These are phyloP conservation scores for Metschnikowia amazonensis DNA, from an alignment of 805 yeast genomes.

Conservation along the genomic window DNA sequence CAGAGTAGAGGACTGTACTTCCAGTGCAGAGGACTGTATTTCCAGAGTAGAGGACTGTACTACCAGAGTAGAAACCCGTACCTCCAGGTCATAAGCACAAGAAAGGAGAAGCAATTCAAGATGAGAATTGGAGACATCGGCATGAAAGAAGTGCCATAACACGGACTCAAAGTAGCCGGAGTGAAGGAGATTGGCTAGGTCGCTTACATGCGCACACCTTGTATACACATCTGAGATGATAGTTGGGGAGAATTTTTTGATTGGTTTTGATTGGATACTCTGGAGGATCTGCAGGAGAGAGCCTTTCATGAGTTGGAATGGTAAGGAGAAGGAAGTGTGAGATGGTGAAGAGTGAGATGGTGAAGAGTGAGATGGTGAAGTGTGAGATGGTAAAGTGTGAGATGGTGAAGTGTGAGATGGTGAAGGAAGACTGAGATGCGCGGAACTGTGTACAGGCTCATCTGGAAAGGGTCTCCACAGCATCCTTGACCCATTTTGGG, in stretches of 20 bases:
- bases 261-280: constrained; percentile 6
- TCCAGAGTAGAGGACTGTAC: not conserved
- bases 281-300: constrained; percentile 7
- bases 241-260: constrained; percentile 9
- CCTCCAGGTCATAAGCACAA: constrained; percentile 12
- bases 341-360: no score
- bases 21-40: not conserved
- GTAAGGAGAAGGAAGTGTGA: no score
- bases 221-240: constrained; percentile 12
- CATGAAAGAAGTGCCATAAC: constrained; percentile 41
- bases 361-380: no score
- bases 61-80: not conserved
- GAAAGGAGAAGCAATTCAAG: constrained; percentile 29
- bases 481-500: not conserved
- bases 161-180: constrained; percentile 26
- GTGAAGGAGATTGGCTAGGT: constrained; percentile 10
- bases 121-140: constrained; percentile 39
- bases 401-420: not conserved
- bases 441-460: constrained; percentile 1
- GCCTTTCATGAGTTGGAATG: not conserved
- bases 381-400: no score
- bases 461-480: no score
- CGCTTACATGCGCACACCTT: constrained; percentile 3
- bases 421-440: constrained; percentile 1
- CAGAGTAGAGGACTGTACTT: not conserved